These are phyloP conservation scores for Phytophthora ramorum DNA, from an alignment of 352 stramenopile species.

Conservation along the genomic window DNA sequence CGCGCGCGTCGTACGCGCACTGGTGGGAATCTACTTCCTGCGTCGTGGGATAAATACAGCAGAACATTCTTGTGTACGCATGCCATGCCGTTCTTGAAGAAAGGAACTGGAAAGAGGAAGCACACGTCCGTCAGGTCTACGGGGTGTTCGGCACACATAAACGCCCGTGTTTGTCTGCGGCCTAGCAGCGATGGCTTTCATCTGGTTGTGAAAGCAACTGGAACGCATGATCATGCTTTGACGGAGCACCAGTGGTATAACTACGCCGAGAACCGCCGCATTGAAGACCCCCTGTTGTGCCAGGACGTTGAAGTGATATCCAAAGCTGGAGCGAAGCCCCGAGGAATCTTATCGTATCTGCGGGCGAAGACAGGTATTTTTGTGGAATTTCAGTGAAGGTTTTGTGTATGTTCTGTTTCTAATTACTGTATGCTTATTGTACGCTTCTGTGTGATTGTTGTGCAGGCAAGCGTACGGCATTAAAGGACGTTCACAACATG, in stretches of 20 bases:
- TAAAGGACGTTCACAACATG: constrained; percentile 14
- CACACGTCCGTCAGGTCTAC: neutral
- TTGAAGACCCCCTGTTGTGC: neutral
- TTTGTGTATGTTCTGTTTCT: neutral
- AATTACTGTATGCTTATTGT: neutral
- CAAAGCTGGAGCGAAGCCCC: neutral
- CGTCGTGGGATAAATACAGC: constrained; percentile 5
- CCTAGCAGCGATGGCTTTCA: neutral
- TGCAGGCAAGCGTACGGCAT: neutral
- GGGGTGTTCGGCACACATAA: neutral
- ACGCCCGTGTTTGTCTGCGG: neutral
- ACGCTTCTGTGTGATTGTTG: neutral
- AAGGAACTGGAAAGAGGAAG: neutral
- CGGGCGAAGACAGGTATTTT: constrained; percentile 5
- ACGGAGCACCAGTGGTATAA: constrained; percentile 3
- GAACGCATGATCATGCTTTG: neutral
- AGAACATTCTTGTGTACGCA: constrained; percentile 14
- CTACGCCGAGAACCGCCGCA: neutral
- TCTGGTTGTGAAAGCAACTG: neutral
- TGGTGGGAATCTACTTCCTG: neutral
- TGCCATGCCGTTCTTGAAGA: neutral
- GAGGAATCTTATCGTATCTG: constrained; percentile 7
- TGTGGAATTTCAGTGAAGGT: neutral
- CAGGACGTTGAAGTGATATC: constrained; percentile 3
- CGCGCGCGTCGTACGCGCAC: no score